These are phyloP conservation scores for Zygoascus meyerae DNA, from an alignment of 1,139 yeast genomes.

Conservation along the genomic window DNA sequence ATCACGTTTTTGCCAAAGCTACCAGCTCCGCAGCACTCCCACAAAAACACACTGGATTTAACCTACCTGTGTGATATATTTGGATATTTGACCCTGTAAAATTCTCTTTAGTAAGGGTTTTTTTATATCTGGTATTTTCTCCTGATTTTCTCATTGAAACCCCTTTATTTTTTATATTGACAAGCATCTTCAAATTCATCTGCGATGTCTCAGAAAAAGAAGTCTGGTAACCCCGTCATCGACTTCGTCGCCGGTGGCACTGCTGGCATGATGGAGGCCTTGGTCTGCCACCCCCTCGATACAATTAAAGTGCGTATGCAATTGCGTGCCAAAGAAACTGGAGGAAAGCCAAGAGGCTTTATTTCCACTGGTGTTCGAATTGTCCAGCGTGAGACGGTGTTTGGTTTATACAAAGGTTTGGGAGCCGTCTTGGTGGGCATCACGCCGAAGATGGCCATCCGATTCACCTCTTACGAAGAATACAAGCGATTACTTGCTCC, in stretches of 20 bases:
- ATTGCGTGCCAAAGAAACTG: slow-evolving; percentile 17
- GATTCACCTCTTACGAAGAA: slow-evolving; percentile 90
- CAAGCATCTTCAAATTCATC: slow-evolving; percentile 7
- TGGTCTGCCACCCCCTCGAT: slow-evolving; percentile 87
- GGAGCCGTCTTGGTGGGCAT: slow-evolving; percentile 97
- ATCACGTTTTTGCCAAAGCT: too few species aligned
- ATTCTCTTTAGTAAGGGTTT: too few species aligned
- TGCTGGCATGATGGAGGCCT: slow-evolving; percentile 94
- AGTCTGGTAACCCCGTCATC: slow-evolving; percentile 46
- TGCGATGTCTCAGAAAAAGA: slow-evolving; percentile 25
- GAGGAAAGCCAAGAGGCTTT: slow-evolving; percentile 56
- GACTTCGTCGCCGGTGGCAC: slow-evolving; percentile 94
- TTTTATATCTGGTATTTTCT: too few species aligned
- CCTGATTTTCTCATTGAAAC: not conserved
- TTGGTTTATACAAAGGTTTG: slow-evolving; percentile 88
- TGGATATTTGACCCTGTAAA: too few species aligned
- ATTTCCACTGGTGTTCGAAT: slow-evolving; percentile 73
- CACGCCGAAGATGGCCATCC: slow-evolving; percentile 96
- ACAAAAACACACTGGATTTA: too few species aligned
- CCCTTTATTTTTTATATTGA: not conserved
- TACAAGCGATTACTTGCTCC: slow-evolving; percentile 66
- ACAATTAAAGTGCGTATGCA: slow-evolving; percentile 98
- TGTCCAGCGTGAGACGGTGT: slow-evolving; percentile 71
- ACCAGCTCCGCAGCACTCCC: too few species aligned
- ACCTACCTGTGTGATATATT: too few species aligned